These are phyloP conservation scores for Pinus taeda DNA, from an alignment of 75 land plant genomes.

Conservation along the genomic window DNA sequence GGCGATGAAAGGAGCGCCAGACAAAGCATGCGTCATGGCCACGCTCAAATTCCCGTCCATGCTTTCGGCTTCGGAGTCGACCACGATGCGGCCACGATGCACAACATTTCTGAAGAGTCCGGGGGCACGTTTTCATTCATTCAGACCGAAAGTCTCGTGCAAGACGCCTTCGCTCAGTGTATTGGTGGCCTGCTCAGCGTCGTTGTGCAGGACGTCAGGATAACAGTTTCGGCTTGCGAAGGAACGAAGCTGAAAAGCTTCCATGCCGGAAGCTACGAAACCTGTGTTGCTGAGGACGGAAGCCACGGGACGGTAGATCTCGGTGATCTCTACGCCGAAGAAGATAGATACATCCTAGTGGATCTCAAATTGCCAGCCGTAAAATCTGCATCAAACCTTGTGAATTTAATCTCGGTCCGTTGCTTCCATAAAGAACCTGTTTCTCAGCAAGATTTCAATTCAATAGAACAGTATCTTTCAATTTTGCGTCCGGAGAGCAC, in stretches of 20 bases:
- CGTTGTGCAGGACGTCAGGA: constrained; percentile 61
- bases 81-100: constrained; percentile 51
- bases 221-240: constrained; percentile 29
- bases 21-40: too few relatives aligned
- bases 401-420: constrained; percentile 35
- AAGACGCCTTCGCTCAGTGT: constrained; percentile 67
- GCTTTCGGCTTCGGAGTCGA: constrained; percentile 43
- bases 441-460: constrained; percentile 23
- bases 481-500: constrained; percentile 13
- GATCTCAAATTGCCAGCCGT: constrained; percentile 30
- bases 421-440: constrained; percentile 52
- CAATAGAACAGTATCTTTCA: constrained; percentile 4
- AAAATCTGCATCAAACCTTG: neutral
- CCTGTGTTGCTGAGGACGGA: constrained; percentile 4
- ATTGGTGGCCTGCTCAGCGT: constrained; percentile 65
- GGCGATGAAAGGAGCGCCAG: too few relatives aligned
- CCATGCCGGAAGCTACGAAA: constrained; percentile 26
- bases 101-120: constrained; percentile 27
- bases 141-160: constrained; percentile 25
- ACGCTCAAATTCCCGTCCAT: constrained; percentile 43
- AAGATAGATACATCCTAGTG: constrained; percentile 73
- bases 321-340: constrained; percentile 81
- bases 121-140: constrained; percentile 49
- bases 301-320: constrained; percentile 39
- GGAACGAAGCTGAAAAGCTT: constrained; percentile 30